phyloP scores from a whole-genome alignment of 495 filamentous ascomycete species.

The Penicillium coffeae region DNA sequence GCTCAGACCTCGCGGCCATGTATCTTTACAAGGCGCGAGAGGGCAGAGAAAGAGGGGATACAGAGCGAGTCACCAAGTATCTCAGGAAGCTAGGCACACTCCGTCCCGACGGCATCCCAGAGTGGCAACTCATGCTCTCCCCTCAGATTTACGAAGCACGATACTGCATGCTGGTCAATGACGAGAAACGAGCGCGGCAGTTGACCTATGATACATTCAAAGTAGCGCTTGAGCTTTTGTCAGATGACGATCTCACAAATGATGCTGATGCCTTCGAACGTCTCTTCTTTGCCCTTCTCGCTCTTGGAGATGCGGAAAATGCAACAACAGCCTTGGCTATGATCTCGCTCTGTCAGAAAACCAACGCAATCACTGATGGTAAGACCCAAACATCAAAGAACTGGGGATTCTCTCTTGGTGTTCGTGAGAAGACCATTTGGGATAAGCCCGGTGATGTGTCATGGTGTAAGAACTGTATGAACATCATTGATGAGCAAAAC shows the following conservation, averaged over 20 bases:
- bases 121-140: conserved; percentile 7
- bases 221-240: conserved; percentile 10
- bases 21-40: background rate
- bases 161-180: background rate
- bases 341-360: background rate
- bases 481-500: background rate
- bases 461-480: conserved; percentile 12
- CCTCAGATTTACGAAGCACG: conserved; percentile 2
- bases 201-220: conserved; percentile 1
- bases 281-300: conserved; percentile 4
- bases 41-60: background rate
- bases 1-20: background rate
- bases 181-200: background rate
- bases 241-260: conserved; percentile 7
- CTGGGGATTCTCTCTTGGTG: background rate
- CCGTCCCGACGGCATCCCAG: conserved; percentile 1
- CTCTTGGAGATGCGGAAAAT: conserved; percentile 6
- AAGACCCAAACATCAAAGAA: background rate
- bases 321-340: conserved; percentile 3
- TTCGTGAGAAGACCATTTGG: background rate
- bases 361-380: background rate
- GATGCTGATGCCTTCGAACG: conserved; percentile 7
- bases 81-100: background rate
- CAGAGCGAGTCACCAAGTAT: background rate
- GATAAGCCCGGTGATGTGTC: conserved; percentile 5